Conservation (phyloP, 768 basidiomycete genomes). For the Amanita pseudoporphyria region DNA sequence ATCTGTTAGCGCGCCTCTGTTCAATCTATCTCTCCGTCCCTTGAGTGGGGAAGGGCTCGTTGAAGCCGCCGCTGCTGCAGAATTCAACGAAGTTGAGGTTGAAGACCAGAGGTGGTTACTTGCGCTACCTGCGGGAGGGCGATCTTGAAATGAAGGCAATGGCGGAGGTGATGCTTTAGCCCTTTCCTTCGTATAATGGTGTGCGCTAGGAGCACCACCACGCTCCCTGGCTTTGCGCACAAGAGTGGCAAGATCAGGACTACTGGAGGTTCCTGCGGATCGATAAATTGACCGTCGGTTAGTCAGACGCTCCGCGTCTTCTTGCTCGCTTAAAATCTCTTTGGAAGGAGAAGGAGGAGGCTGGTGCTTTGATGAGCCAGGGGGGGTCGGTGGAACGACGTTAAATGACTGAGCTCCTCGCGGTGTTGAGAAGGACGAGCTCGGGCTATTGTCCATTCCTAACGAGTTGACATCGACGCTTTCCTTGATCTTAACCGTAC, state of each 20-base stretch:
- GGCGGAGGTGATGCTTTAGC: constrained; percentile 33
- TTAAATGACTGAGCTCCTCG: constrained; percentile 50
- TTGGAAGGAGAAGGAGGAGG: constrained; percentile 45
- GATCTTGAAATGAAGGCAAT: constrained; percentile 25
- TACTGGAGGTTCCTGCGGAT: constrained; percentile 81
- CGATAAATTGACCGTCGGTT: constrained; percentile 83
- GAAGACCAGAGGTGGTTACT: constrained; percentile 24
- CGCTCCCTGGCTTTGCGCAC: constrained; percentile 75
- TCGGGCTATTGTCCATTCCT: constrained; percentile 41
- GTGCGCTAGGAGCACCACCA: constrained; percentile 27
- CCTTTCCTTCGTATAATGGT: constrained; percentile 23
- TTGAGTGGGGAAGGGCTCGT: constrained; percentile 25
- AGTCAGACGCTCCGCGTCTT: constrained; percentile 59
- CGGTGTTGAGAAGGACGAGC: constrained; percentile 30
- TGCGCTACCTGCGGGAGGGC: constrained; percentile 13
- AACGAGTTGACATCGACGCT: constrained; percentile 61
- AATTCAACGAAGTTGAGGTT: constrained; percentile 23
- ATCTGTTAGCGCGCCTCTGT: constrained; percentile 9
- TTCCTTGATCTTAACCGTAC: constrained; percentile 62
- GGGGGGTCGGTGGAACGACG: constrained; percentile 63
- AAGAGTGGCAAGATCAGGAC: constrained; percentile 85
- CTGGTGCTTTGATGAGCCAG: constrained; percentile 25
- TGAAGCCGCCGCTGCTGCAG: constrained; percentile 15
- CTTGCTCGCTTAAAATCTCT: constrained; percentile 55
- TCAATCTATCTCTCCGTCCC: constrained; percentile 18